These are phyloP conservation scores for Carpinus viminea DNA, from an alignment of 306 rosid genomes.

Conservation along the genomic window DNA sequence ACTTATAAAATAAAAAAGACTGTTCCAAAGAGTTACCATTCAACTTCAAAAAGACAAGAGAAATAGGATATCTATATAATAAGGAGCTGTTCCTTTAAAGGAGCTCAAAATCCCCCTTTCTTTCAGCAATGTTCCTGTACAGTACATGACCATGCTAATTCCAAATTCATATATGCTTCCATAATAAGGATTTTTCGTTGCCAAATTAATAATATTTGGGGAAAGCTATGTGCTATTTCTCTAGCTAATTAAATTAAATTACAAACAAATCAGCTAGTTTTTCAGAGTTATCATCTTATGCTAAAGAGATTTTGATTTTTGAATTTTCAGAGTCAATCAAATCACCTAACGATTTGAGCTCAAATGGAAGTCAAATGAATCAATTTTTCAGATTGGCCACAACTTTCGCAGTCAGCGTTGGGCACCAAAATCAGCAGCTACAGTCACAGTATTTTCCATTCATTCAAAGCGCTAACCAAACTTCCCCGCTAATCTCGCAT, in stretches of 20 bases:
- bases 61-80: background rate
- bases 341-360: too few relatives aligned
- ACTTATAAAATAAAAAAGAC: background rate
- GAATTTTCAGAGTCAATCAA: too few relatives aligned
- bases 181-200: background rate
- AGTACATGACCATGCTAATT: background rate
- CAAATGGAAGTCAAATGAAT: too few relatives aligned
- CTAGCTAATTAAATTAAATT: too few relatives aligned
- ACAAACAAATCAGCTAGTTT: too few relatives aligned
- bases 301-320: too few relatives aligned
- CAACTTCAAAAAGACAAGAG: background rate
- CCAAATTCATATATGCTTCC: background rate
- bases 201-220: too few relatives aligned
- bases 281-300: too few relatives aligned
- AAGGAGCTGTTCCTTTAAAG: background rate
- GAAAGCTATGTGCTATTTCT: too few relatives aligned
- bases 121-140: background rate
- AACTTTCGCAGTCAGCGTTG: too few relatives aligned
- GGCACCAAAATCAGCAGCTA: too few relatives aligned
- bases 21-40: background rate
- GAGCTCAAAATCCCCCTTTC: background rate
- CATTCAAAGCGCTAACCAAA: background rate
- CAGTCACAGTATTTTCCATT: background rate
- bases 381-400: too few relatives aligned
- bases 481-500: slow-evolving; percentile 57